Evolutionary conservation across 176 grass and related monocot species (phyloP).

Genomic region (Oryza glaberrima): DNA sequence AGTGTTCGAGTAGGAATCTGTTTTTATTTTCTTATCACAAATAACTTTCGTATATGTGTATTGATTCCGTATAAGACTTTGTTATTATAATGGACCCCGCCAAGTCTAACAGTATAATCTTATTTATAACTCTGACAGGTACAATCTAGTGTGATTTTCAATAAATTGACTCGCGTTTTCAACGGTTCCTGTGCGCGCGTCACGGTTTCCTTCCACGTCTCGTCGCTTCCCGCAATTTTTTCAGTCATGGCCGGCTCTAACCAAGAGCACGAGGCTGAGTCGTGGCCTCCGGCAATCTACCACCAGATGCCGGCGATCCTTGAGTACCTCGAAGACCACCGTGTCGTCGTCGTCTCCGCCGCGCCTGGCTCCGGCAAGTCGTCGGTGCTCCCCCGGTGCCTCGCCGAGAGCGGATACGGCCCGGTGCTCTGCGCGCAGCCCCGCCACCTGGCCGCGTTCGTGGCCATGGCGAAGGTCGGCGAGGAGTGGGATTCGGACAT

Average conservation of each 20-base stretch:
- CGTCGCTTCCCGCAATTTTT: not conserved
- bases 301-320: constrained; percentile 4
- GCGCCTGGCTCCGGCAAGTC: constrained; percentile 37
- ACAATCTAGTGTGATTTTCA: no score
- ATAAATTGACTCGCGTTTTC: no score
- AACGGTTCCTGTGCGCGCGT: no score
- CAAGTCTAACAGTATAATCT: no score
- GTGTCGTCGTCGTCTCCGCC: constrained; percentile 26
- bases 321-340: not conserved
- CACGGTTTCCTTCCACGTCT: not conserved
- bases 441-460: constrained; percentile 16
- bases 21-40: no score
- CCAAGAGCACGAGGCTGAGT: constrained; percentile 8
- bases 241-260: not conserved
- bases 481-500: not conserved
- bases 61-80: no score
- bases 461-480: not conserved
- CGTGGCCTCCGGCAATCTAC: not conserved
- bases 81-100: no score
- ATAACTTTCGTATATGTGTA: no score
- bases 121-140: no score
- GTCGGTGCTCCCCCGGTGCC: constrained; percentile 21
- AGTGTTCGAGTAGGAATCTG: no score
- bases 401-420: constrained; percentile 7
- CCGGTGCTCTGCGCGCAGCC: constrained; percentile 41